Base-by-base conservation (phyloP, 495 filamentous ascomycete genomes). In the Paragyromitra xinjiangensis region DNA sequence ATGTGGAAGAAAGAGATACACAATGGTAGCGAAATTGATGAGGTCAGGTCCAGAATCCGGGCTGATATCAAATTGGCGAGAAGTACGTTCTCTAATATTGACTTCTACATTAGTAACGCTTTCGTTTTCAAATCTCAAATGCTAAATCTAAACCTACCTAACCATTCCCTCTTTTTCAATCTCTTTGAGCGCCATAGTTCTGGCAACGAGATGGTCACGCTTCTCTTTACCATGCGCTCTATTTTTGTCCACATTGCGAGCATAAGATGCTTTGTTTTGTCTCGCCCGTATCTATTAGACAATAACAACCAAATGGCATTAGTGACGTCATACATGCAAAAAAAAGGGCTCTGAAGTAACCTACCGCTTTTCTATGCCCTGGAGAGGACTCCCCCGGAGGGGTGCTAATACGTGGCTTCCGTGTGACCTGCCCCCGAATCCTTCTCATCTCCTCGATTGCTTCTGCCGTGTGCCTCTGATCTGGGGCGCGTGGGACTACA, bases 381-480 rank as follows among this genome's bases (percentile, higher is more conserved):
- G 7, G 50, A 6, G 50, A 53, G 50, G 50, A 53, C 16, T 53
- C 16, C 1, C 50, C 50, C 16, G 16, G 11, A 12, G 50, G 16
- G 16, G 16, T 22, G 16, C 50, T 16, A 53, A 16, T 22, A 53
- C 5, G 4, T 22, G 3, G 11, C 50, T 53, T 53, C 22, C 50
- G 6, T 16, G 4, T 53, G 16, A 16, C 16, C 16, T 53, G 16
- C n/a, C 22, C 6, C 34, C 42, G 63, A n/a, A 65, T 12, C 39
- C 34, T 50, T 22, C 19, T 51, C 63, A 65, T 65, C 40, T 65
- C 63, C 19, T 65, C 42, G 9, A 65, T 50, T 50, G 63, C 44
- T 29, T 50, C 63, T 16, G 12, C 4, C 29, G 63, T 48, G 19
- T 65, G 63, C n/a, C 16, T 1, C 19, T 65, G n/a, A 26, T 65